A percentile compares a stretch with the other conserved stretches of the same genome.
phyloP scores from a whole-genome alignment of 169 alveolate species.

The Babesia divergens region DNA sequence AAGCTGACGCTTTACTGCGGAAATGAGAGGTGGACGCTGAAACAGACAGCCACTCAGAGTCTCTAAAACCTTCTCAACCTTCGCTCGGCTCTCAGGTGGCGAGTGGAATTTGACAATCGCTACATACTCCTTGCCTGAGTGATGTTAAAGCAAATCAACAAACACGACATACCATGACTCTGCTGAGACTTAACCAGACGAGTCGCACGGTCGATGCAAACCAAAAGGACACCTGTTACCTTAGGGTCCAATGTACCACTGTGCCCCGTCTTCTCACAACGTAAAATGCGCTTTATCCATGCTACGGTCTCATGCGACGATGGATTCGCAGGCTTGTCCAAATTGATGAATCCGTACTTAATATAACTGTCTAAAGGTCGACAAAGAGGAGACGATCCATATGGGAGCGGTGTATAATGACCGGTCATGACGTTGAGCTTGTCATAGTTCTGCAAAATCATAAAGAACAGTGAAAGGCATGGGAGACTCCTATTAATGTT shows the following conservation, averaged over 20 bases:
- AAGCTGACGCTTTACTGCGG: slow-evolving; percentile 99
- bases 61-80: slow-evolving; percentile 81
- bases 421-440: slow-evolving; percentile 94
- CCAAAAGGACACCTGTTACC: slow-evolving; percentile 99
- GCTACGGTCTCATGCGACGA: slow-evolving; percentile 99
- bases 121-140: slow-evolving; percentile 93
- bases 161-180: slow-evolving; percentile 88
- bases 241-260: slow-evolving; percentile 99
- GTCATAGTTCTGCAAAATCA: slow-evolving; percentile 88
- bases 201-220: slow-evolving; percentile 98
- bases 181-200: slow-evolving; percentile 98
- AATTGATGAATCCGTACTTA: slow-evolving; percentile 96
- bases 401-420: slow-evolving; percentile 99
- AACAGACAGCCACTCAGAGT: slow-evolving; percentile 96
- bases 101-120: slow-evolving; percentile 94
- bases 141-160: background rate
- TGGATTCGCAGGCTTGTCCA: slow-evolving; percentile 99
- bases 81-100: slow-evolving; percentile 76
- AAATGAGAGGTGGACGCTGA: slow-evolving; percentile 98
- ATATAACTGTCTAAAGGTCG: slow-evolving; percentile 92
- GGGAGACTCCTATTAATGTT: slow-evolving; percentile 39
- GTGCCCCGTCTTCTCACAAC: slow-evolving; percentile 99
- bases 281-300: slow-evolving; percentile 97
- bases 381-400: slow-evolving; percentile 97
- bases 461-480: background rate